Evolutionary conservation across 2,329 filamentous ascomycete species (phyloP), one percentile per base, ranked within the genome.

Genomic region (Trichoderma koningiopsis): DNA sequence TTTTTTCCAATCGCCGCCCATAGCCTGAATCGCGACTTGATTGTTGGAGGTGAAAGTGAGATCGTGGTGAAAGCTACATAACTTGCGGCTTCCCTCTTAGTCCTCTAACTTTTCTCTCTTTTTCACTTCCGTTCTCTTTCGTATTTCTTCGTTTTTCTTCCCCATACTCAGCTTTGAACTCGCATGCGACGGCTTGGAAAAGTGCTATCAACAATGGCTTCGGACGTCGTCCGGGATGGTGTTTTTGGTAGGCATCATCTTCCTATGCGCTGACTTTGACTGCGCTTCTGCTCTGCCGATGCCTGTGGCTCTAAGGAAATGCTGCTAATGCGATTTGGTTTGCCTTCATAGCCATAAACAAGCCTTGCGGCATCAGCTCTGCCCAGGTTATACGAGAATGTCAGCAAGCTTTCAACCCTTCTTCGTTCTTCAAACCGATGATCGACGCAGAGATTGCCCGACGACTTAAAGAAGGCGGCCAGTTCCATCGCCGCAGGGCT

Each of bases 371-470:
- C 75, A 88, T 95, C 76, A 93, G 91, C 78, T 98, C 95, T 40
- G 94, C 94, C 62, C 93, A 97, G 79, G 91, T 96, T 47, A 88
- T 99, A 73, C 94, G 95, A 77, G 91, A 95, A 77, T 89, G 96
- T 70, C 94, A 98, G 82, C 83, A 86, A 24, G 88, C 91, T 73
- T 97, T 98, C 85, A 93, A 94, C 74, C 88, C 89, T 13, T 98
- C 96, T 1, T 78, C 82, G 31, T 84, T 92, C 72, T 98, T 99
- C 84, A 85, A 87, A 69, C 92, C 94, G 40, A 90, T 92, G 85
- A 84, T 98, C 70, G 83, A 89, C 35, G 81, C 86, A 64, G 89
- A 94, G 74, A 83, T 83, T 68, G 80, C 80, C 0, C 84, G 83
- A 59, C 87, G 88, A 69, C 79, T 83, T 19, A 80, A 83, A 73